Base-by-base conservation (phyloP, 2,329 filamentous ascomycete genomes). In the Fonsecaea nubica region DNA sequence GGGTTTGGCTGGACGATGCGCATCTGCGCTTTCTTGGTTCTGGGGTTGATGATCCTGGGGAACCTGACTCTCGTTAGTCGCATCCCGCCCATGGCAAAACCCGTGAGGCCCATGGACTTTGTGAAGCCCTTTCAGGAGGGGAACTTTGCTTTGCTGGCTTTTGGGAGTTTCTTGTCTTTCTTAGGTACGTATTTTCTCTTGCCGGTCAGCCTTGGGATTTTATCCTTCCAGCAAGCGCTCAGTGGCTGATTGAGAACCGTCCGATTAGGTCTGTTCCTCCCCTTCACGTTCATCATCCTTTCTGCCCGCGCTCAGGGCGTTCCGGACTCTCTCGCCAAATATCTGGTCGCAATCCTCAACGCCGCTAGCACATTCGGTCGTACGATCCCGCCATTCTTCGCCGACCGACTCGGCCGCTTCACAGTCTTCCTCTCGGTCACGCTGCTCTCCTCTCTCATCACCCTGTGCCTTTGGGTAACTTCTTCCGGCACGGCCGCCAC, bases 1-100 rank as follows among this genome's bases (percentile, higher is more conserved):
- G 84, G 86, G 36, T 85, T 86, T 72, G 75, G 78, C 36, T 89
- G 86, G 87, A 77, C 84, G 0, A 86, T 89, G 80, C 81, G 86
- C 12, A 82, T 82, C 57, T 80, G 79, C 25, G 79, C 86, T n/a
- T 87, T 91, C 63, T 77, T 90, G 60, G 87, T 91, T 69, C 82
- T 91, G 67, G 83, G 80, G 60, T 77, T 87, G 66, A 80, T 86
- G 67, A 74, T 82, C 33, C 78, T 90, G 65, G 83, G 85, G 32
- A 79, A 80, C 33, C 72, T 85, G 0, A 85, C 85, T 0, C 76
- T 89, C 56, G 82, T 78, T 58, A 85, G 85, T n/a, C 81, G 83
- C 35, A 76, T 86, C 1, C 77, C 80, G 13, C 82, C 81, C 1
- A 74, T 66, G 33, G 74, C 74, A 5, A 76, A 75, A 35, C 65